Percentiles rank a stretch among this genome's conserved stretches.
Evolutionary conservation across 1,284 basidiomycete species (phyloP).

Genomic region (Puccinia polysora): DNA sequence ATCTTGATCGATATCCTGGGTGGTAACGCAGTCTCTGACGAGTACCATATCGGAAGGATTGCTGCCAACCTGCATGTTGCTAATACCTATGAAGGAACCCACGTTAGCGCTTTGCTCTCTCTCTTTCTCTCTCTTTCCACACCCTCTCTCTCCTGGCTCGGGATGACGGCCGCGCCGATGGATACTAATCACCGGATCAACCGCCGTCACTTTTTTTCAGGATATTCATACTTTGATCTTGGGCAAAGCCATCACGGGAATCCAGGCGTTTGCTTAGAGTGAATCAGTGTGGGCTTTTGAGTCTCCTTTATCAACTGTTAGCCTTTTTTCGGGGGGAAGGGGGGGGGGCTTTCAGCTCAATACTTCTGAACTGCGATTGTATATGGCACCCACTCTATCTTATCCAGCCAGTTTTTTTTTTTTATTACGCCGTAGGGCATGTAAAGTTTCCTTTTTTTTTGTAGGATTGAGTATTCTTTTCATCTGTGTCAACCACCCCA

Average conservation of each 20-base stretch:
- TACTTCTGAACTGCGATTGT: too few species aligned
- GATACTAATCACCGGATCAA: background rate
- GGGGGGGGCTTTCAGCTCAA: too few species aligned
- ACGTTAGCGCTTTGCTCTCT: background rate
- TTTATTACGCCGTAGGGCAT: background rate
- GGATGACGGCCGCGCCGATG: background rate
- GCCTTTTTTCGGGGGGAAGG: too few species aligned
- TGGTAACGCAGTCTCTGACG: conserved; percentile 41
- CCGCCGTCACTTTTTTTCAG: background rate
- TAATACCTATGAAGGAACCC: conserved; percentile 80
- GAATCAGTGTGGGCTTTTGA: background rate
- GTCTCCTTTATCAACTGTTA: background rate
- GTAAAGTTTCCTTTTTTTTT: too few species aligned
- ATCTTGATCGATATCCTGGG: conserved; percentile 69
- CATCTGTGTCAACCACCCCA: too few species aligned
- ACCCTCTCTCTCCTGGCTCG: too few species aligned
- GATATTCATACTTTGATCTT: conserved; percentile 42
- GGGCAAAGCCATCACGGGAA: conserved; percentile 39
- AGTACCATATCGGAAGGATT: conserved; percentile 79
- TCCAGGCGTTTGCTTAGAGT: conserved; percentile 27
- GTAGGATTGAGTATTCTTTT: too few species aligned
- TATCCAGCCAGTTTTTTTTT: background rate
- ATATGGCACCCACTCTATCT: too few species aligned
- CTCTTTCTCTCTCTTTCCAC: background rate
- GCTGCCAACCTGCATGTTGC: conserved; percentile 79